Base-by-base conservation (phyloP, 1,284 basidiomycete genomes). In the Boletellus sp. region DNA sequence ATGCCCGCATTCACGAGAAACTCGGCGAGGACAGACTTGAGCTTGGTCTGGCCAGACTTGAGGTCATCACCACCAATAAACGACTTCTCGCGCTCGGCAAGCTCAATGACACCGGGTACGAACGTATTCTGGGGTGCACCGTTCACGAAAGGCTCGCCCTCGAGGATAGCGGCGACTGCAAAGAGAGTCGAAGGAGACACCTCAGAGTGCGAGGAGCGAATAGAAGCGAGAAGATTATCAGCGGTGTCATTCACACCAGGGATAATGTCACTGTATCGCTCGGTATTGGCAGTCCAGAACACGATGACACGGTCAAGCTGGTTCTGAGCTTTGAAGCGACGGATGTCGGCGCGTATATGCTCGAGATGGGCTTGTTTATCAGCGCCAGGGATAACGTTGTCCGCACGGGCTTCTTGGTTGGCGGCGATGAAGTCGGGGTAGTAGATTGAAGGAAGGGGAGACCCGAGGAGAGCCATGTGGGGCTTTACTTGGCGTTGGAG, bases 51-150 rank as follows among this genome's bases (percentile, higher is more conserved):
- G 26, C 91, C 89, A 18, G 90, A 89, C 82, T 99, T 99, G 75
- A 99, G 87, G 70, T 99, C 96, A 69, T 98, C 96, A 49, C 97
- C 95, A 51, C 93, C 95, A 65, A 99, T 97, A 78, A 98, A 98
- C 10, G 93, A 88, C 68, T 87, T 80, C 65, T 90, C 74, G 62
- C 85, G 80, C 79, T 98, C 95, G 47, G 96, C 93, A 57, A 99
- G 90, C 67, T 89, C 81, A 66, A 99, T 90, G 62, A 89, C 87
- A 63, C 97, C 96, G 1, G 97, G 96, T 30, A 99, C 94, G 67
- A 98, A 98, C 8, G 96, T 98, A 84, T 99, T 99, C 81, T 99
- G 96, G 19, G 96, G 96, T 22, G 95, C 94, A 50, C 96, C 96
- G 67, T 98, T 99, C 71, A 99, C 85, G 80, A 96, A 98, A 28